Evolutionary conservation across 1,284 basidiomycete species (phyloP), one percentile per base, ranked within the genome.

Genomic region (Calocybe gambosa): DNA sequence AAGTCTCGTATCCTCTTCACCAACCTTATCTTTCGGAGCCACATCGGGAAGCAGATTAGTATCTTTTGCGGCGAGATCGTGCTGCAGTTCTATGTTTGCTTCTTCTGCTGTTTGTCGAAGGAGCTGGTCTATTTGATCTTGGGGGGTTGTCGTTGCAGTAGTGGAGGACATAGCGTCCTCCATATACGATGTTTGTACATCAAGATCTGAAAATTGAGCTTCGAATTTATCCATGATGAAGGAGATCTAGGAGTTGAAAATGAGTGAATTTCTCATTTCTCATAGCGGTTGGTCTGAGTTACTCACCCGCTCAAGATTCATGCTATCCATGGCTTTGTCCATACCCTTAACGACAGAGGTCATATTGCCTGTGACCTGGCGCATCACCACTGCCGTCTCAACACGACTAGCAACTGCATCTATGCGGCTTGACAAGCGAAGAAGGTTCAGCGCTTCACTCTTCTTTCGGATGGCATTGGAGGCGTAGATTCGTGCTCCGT

Each of bases 211-310:
- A 69, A 99, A 98, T 60, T 99, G 95, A 2, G 82, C 62, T 67
- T 99, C 96, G 65, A 99, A 99, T 70, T 95, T 98, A 71, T 99
- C 96, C 96, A 99, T 99, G 13, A 99, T 93, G 51, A 92, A 68
- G 9, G 96, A 95, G 66, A 99, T 99, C 94, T 98, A 28, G 1
- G 39, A 23, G 12, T 13, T 6, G 20, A n/a, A 20, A 15, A 39
- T 29, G 36, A 13, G 23, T 35, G 21, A 37, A 37, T 46, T 33
- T 28, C 33, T 13, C 23, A 43, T n/a, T 18, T 44, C n/a, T n/a
- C n/a, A n/a, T n/a, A n/a, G n/a, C n/a, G 42, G 38, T 26, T 19
- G 33, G 37, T 73, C 12, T 20, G 13, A 83, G 60, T 60, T n/a
- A 93, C 53, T 49, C 36, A 56, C 94, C 64, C 86, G 76, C 61